Percentiles rank a stretch among this genome's conserved stretches.
These are phyloP conservation scores for Bonia amplexicaulis DNA, from an alignment of 176 grass and related monocot genomes.

Conservation along the genomic window DNA sequence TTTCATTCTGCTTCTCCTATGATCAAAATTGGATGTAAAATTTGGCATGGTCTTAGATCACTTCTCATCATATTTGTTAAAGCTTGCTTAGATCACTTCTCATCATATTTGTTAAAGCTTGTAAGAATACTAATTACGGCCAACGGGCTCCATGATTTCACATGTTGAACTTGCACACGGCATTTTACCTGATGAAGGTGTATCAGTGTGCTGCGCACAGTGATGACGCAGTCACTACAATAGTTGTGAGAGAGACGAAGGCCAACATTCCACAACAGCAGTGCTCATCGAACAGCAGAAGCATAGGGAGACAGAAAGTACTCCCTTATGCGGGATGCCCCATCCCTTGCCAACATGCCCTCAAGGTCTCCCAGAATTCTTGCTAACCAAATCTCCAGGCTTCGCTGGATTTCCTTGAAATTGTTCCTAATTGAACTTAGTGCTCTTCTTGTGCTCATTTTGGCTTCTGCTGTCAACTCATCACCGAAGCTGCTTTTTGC, in stretches of 20 bases:
- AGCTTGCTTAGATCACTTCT: constrained; percentile 23
- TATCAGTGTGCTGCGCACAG: not conserved
- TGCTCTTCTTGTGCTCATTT: constrained; percentile 61
- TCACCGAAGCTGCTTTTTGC: constrained; percentile 54
- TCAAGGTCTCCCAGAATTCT: constrained; percentile 92
- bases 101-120: constrained; percentile 24
- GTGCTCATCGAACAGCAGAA: constrained; percentile 40
- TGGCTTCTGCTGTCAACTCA: constrained; percentile 57
- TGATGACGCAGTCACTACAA: not conserved
- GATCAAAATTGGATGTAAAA: not conserved
- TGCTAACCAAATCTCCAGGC: constrained; percentile 84
- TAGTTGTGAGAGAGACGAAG: not conserved
- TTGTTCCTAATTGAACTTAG: constrained; percentile 71
- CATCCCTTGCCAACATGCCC: constrained; percentile 84
- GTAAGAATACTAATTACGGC: not conserved
- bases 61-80: constrained; percentile 28
- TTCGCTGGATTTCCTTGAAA: constrained; percentile 93
- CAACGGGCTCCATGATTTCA: not conserved
- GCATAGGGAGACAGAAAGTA: constrained; percentile 57
- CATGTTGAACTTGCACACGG: not conserved
- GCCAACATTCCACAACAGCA: not conserved
- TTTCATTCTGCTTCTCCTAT: not conserved
- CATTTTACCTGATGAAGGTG: not conserved
- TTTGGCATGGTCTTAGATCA: constrained; percentile 18
- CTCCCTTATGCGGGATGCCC: constrained; percentile 67